Base-by-base conservation (phyloP, 1,139 yeast species). In the Insectozyma bohioensis region DNA sequence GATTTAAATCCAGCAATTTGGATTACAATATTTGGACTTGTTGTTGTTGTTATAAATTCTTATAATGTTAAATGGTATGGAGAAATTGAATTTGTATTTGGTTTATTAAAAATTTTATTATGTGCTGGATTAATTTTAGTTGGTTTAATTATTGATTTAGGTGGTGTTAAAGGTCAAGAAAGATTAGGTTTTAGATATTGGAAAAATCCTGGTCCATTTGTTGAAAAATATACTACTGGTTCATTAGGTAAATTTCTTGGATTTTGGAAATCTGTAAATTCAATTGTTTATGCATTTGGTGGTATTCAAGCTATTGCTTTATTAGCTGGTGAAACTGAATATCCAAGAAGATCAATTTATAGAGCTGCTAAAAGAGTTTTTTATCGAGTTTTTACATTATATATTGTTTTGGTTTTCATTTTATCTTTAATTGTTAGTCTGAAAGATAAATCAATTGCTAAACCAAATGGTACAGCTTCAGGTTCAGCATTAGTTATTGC, bases 161-260 rank as follows among this genome's bases (percentile, higher is more conserved):
- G 66, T 20, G 64, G 63, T 12, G 61, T 45, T 12, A 48, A 51
- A 26, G 48, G 46, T 16, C 46, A 46, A 20, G 50, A 48, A 4
- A 39, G 56, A 28, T 25, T 54, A 15, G 63, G 63, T 2, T 58
- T 57, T 33, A 28, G 16, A 8, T 32, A 28, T 47, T 71, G 6
- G 95, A 95, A 11, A 63, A 78, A 20, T 11, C 24, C 24, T 9
- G 67, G 67, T 8, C 70, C 71, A n/a, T 75, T 83, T 48, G 78
- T 77, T 25, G 75, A 71, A 42, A 76, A 70, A 46, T 58, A 66
- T 31, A 64, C 74, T n/a, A 62, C 71, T 1, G 94, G 92, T 1
- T 43, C 58, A 6, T 47, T 70, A 4, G 95, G 95, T 11, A 63
- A 79, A 42, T 83, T 85, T 48, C 76, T 79, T 48, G 95, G 88